phyloP scores from a whole-genome alignment of 176 grass and related monocot genomes.

The Dactylis glomerata region DNA sequence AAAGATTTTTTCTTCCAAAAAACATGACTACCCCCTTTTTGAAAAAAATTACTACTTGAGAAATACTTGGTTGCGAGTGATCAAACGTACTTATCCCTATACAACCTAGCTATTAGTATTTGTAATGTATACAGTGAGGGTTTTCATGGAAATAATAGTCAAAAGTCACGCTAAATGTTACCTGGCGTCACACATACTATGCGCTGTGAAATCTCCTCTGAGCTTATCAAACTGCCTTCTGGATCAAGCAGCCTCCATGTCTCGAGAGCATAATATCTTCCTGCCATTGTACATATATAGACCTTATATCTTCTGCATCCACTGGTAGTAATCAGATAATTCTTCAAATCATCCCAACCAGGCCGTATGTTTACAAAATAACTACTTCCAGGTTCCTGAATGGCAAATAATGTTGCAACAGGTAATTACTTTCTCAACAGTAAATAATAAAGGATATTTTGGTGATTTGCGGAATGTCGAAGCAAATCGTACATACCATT shows the following conservation, averaged over 20 bases:
- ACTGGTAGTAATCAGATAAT: slow-evolving; percentile 44
- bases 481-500: slow-evolving; percentile 36
- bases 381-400: slow-evolving; percentile 46
- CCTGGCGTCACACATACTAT: slow-evolving; percentile 62
- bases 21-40: no score
- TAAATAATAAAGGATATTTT: background rate
- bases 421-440: background rate
- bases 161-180: background rate
- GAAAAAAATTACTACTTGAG: background rate
- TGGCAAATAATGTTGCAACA: background rate
- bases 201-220: slow-evolving; percentile 45
- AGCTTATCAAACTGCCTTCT: slow-evolving; percentile 43
- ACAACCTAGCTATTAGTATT: background rate
- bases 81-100: background rate
- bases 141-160: background rate
- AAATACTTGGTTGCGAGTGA: background rate
- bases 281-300: slow-evolving; percentile 65
- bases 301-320: slow-evolving; percentile 59
- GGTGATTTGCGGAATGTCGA: background rate
- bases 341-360: slow-evolving; percentile 67
- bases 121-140: background rate
- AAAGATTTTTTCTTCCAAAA: no score
- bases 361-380: slow-evolving; percentile 61
- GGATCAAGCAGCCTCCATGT: slow-evolving; percentile 75
- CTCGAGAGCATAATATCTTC: slow-evolving; percentile 61